Evolutionary conservation across 768 basidiomycete species (phyloP).

Genomic region (Macrolepiota fuliginosa): DNA sequence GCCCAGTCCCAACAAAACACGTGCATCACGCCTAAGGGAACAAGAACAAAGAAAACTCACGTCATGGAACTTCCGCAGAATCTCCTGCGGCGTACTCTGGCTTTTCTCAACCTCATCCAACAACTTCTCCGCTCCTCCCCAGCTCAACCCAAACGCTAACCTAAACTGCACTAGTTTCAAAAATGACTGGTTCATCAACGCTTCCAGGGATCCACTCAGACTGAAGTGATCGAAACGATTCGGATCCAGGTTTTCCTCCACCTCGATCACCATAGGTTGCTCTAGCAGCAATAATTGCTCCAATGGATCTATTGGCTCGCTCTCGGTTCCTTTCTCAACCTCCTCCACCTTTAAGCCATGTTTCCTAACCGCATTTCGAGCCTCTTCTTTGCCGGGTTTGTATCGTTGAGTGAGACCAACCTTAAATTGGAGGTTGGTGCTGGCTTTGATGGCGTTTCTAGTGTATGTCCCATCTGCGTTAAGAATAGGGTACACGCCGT

Average conservation of each 20-base stretch:
- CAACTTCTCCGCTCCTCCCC: slow-evolving; percentile 67
- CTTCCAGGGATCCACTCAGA: slow-evolving; percentile 61
- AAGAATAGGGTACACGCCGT: slow-evolving; percentile 52
- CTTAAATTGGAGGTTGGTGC: slow-evolving; percentile 46
- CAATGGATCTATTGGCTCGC: not conserved
- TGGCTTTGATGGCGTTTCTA: slow-evolving; percentile 29
- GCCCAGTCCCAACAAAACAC: not conserved
- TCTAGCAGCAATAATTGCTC: slow-evolving; percentile 17
- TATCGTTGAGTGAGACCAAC: slow-evolving; percentile 60
- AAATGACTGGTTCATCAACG: slow-evolving; percentile 56
- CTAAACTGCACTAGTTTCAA: slow-evolving; percentile 52
- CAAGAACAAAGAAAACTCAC: slow-evolving; percentile 22
- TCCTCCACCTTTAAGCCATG: slow-evolving; percentile 46
- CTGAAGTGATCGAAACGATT: slow-evolving; percentile 58
- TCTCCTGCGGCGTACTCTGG: slow-evolving; percentile 38
- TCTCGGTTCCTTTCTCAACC: slow-evolving; percentile 36
- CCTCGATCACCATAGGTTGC: slow-evolving; percentile 18
- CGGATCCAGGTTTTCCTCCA: slow-evolving; percentile 32
- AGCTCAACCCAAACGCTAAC: slow-evolving; percentile 52
- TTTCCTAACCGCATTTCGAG: slow-evolving; percentile 44
- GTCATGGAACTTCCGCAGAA: slow-evolving; percentile 30
- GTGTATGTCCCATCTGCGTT: slow-evolving; percentile 39
- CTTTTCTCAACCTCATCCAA: slow-evolving; percentile 40
- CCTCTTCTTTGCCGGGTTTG: slow-evolving; percentile 55
- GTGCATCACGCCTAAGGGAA: not conserved